Conservation (phyloP, 2,329 filamentous ascomycete genomes). For the Xylaria digitata region DNA sequence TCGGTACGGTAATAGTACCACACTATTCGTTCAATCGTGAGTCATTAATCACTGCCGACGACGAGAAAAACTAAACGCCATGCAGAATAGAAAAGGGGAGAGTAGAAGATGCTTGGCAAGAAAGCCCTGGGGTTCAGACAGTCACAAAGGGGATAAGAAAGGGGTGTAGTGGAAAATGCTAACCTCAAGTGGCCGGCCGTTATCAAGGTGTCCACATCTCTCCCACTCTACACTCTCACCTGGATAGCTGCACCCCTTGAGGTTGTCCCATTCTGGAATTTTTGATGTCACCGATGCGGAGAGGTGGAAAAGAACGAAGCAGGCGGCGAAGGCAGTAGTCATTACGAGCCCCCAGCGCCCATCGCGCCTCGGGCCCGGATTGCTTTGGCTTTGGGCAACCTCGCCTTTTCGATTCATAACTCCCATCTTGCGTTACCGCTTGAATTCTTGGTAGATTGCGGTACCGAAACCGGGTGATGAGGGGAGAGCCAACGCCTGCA, state of each 20-base stretch:
- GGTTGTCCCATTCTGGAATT: too few relatives aligned
- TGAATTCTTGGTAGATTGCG: background rate
- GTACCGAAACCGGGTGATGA: background rate
- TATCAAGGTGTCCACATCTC: slow-evolving; percentile 52
- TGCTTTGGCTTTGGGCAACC: background rate
- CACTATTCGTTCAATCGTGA: slow-evolving; percentile 43
- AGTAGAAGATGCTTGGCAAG: background rate
- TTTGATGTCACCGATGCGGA: background rate
- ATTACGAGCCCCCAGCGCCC: background rate
- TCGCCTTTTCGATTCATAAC: slow-evolving; percentile 7
- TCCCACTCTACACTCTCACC: slow-evolving; percentile 56
- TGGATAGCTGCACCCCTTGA: slow-evolving; percentile 40
- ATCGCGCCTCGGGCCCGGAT: background rate
- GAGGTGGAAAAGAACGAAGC: slow-evolving; percentile 6
- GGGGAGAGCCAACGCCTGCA: background rate
- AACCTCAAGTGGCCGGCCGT: slow-evolving; percentile 53
- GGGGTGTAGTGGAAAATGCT: background rate
- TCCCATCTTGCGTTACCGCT: too few relatives aligned
- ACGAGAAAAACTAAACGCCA: background rate
- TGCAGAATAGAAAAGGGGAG: accelerated
- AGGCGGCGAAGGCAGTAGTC: background rate
- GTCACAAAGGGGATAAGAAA: too few relatives aligned
- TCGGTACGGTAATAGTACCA: slow-evolving; percentile 57
- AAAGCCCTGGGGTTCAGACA: background rate
- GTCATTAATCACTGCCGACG: background rate